Percentiles rank a stretch among this genome's conserved stretches.
phyloP scores from a whole-genome alignment of 2,329 filamentous ascomycete species.

The Tolypocladium sp. region DNA sequence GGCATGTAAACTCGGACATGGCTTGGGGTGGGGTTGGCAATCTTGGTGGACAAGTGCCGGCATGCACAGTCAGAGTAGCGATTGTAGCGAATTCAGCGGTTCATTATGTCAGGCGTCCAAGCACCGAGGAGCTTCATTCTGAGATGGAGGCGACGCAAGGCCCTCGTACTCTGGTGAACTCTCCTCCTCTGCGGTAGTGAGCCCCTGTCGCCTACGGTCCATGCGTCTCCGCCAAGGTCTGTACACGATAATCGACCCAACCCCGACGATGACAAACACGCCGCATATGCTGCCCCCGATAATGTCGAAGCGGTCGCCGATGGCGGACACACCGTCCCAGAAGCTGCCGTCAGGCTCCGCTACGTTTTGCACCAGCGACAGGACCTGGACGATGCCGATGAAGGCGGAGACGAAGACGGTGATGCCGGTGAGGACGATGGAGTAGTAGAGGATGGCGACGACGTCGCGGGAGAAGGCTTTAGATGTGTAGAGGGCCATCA shows the following conservation, averaged over 20 bases:
- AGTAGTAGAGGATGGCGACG: slow-evolving; percentile 92
- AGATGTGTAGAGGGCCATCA: slow-evolving; percentile 88
- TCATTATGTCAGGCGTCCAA: background rate
- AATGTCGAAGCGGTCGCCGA: slow-evolving; percentile 75
- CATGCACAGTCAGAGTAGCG: background rate
- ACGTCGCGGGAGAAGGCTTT: slow-evolving; percentile 68
- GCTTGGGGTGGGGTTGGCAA: background rate
- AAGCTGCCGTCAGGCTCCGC: slow-evolving; percentile 66
- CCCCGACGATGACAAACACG: slow-evolving; percentile 69
- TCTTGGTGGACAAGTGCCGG: background rate
- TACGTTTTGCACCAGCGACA: slow-evolving; percentile 70
- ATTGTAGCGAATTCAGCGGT: background rate
- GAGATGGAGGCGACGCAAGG: background rate
- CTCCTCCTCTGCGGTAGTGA: slow-evolving; percentile 3
- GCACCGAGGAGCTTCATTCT: background rate
- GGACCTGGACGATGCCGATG: slow-evolving; percentile 76
- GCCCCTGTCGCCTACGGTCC: slow-evolving; percentile 13
- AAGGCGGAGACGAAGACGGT: slow-evolving; percentile 78
- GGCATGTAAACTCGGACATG: background rate
- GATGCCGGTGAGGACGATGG: slow-evolving; percentile 73
- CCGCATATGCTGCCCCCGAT: slow-evolving; percentile 83
- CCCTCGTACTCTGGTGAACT: background rate
- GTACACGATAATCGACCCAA: slow-evolving; percentile 66
- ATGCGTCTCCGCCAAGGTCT: slow-evolving; percentile 61
- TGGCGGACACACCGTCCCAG: slow-evolving; percentile 76